These are phyloP conservation scores for Cyclotella cryptica DNA, from an alignment of 108 stramenopile genomes.

Conservation along the genomic window DNA sequence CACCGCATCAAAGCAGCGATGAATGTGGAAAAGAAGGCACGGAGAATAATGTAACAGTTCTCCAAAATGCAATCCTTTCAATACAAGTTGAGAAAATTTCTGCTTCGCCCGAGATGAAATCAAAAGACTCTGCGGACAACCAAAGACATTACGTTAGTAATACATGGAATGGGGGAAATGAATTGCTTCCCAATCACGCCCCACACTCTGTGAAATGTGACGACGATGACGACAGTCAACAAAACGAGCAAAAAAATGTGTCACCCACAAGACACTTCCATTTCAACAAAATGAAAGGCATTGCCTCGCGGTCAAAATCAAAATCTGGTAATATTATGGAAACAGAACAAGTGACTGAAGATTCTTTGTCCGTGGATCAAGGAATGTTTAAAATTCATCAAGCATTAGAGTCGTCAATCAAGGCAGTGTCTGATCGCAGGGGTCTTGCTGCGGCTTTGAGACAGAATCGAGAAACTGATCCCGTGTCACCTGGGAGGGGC, in stretches of 20 bases:
- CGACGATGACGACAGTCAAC: background rate
- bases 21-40: background rate
- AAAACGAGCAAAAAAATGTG: background rate
- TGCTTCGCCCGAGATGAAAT: background rate
- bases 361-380: background rate
- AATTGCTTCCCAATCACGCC: background rate
- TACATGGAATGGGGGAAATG: conserved; percentile 2
- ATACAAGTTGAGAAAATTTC: background rate
- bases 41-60: background rate
- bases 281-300: background rate
- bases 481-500: background rate
- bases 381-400: conserved; percentile 10
- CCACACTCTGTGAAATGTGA: background rate
- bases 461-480: background rate
- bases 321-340: background rate
- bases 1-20: background rate
- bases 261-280: background rate
- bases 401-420: conserved; percentile 15
- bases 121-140: background rate
- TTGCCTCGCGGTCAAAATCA: background rate
- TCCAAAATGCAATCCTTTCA: conserved; percentile 1
- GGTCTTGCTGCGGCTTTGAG: conserved; percentile 6
- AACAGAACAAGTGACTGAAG: background rate
- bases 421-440: conserved; percentile 1
- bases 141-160: conserved; percentile 15